phyloP scores from a whole-genome alignment of 1,139 yeast species.

The Scheffersomyces stambukii region DNA sequence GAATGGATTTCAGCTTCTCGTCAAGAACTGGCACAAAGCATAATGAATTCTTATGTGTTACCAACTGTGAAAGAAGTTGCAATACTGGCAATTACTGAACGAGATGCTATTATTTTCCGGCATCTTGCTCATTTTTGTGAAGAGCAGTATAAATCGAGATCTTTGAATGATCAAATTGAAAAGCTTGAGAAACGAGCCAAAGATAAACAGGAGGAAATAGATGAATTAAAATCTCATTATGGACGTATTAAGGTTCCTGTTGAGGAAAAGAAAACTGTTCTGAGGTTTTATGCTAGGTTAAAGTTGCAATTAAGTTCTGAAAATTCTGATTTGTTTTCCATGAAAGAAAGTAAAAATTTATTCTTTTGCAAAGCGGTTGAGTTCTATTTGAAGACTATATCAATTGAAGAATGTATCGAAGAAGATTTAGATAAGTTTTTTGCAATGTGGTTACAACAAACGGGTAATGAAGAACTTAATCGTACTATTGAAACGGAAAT shows the following conservation, averaged over 20 bases:
- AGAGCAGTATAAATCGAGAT: conserved; percentile 49
- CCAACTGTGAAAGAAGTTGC: conserved; percentile 30
- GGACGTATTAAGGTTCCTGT: conserved; percentile 34
- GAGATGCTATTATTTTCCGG: conserved; percentile 46
- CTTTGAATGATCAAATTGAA: conserved; percentile 40
- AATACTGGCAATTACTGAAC: conserved; percentile 13
- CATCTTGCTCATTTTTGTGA: conserved; percentile 76
- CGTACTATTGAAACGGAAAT: conserved; percentile 26
- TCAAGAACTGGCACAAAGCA: conserved; percentile 57
- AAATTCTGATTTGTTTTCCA: conserved; percentile 35
- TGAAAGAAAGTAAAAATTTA: conserved; percentile 31
- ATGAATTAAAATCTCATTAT: conserved; percentile 43
- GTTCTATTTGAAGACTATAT: conserved; percentile 55
- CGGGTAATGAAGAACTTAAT: conserved; percentile 40
- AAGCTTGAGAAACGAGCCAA: conserved; percentile 35
- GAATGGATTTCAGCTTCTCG: conserved; percentile 71
- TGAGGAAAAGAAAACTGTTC: conserved; percentile 47
- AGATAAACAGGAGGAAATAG: conserved; percentile 41
- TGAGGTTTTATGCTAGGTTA: conserved; percentile 45
- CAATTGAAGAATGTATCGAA: conserved; percentile 39
- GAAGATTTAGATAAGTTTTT: conserved; percentile 74
- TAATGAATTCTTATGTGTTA: conserved; percentile 54
- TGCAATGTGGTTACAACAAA: conserved; percentile 78
- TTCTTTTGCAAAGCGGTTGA: conserved; percentile 57
- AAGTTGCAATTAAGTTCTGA: conserved; percentile 49